phyloP scores from a whole-genome alignment of 140 eudicot genomes.

The Cichorium intybus region DNA sequence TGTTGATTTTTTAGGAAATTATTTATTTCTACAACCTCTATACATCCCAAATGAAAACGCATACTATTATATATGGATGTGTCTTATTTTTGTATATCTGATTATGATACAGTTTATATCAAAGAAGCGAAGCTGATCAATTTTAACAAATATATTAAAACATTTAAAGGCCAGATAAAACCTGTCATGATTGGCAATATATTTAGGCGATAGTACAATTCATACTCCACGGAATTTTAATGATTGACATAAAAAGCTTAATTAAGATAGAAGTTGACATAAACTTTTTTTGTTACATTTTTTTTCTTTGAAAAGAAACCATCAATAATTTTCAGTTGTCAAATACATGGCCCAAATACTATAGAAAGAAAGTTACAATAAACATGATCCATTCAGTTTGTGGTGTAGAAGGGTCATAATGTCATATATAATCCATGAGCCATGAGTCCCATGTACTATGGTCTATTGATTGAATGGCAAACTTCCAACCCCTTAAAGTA shows the following conservation, averaged over 20 bases:
- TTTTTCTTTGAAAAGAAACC: background rate
- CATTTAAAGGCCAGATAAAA: background rate
- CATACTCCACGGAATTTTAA: background rate
- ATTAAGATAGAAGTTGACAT: background rate
- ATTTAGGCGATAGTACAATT: background rate
- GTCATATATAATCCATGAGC: constrained; percentile 8
- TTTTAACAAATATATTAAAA: too few species aligned
- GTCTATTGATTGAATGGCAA: constrained; percentile 19
- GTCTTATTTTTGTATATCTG: background rate
- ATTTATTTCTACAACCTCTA: too few species aligned
- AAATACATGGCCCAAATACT: constrained; percentile 13
- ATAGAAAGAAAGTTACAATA: background rate
- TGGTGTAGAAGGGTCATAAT: constrained; percentile 13
- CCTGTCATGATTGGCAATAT: background rate
- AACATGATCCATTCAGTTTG: constrained; percentile 11
- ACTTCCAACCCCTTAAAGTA: constrained; percentile 2
- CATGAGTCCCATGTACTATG: constrained; percentile 19
- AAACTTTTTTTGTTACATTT: background rate
- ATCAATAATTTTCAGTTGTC: constrained; percentile 14
- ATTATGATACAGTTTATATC: background rate
- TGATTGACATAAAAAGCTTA: background rate
- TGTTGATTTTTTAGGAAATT: too few species aligned
- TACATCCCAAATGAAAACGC: too few species aligned
- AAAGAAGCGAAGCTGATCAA: background rate
- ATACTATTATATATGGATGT: background rate